These are phyloP conservation scores for Eimeria mitis DNA, from an alignment of 169 alveolate species.

Conservation along the genomic window DNA sequence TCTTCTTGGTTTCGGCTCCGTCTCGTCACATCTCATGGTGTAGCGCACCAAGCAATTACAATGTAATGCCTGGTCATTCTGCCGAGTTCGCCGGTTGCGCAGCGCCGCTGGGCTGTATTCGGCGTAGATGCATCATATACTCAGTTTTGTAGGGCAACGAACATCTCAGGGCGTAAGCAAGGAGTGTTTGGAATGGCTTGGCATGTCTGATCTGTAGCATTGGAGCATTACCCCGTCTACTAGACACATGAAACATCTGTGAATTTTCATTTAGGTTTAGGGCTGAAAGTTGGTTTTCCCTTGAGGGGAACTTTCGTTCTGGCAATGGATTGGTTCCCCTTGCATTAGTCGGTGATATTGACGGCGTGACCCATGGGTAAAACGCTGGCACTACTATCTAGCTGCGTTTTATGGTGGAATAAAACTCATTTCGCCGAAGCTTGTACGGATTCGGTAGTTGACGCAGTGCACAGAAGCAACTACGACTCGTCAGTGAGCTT, in stretches of 20 bases:
- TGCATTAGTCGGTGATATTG: background rate
- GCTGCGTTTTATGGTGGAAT: too few species aligned
- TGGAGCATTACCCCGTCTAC: background rate
- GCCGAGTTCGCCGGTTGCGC: background rate
- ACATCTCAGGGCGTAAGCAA: background rate
- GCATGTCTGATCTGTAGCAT: background rate
- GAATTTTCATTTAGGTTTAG: background rate
- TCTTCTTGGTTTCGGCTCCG: background rate
- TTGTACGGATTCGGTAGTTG: background rate
- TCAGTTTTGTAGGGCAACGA: background rate
- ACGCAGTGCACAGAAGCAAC: background rate
- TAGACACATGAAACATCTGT: background rate
- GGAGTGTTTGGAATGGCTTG: background rate
- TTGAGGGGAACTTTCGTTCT: background rate
- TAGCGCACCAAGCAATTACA: background rate
- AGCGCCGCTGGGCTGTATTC: background rate
- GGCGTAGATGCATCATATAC: too few species aligned
- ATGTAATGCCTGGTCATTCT: background rate
- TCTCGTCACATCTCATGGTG: background rate
- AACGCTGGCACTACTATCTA: background rate
- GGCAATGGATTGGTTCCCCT: background rate
- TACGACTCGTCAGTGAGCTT: background rate
- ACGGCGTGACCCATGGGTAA: background rate
- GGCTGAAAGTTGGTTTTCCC: background rate
- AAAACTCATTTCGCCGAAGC: background rate